Evolutionary conservation across 768 basidiomycete genomes (phyloP).

Genomic region (Hygrocybe punicea): DNA sequence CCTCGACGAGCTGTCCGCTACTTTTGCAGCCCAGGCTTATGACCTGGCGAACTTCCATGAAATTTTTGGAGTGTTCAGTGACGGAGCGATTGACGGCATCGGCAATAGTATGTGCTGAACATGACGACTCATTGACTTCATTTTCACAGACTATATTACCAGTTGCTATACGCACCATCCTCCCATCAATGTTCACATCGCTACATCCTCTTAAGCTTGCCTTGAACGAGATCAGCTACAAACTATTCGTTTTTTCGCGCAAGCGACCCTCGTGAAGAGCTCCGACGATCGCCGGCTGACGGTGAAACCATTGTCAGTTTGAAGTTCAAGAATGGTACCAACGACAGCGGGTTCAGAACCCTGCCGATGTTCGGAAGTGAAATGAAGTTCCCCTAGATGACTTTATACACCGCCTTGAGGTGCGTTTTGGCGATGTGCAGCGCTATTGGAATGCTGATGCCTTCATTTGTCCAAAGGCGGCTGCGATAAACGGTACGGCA

Average conservation of each 20-base stretch:
- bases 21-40: slow-evolving; percentile 51
- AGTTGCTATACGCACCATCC: slow-evolving; percentile 67
- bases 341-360: slow-evolving; percentile 31
- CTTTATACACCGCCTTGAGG: no score
- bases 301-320: slow-evolving; percentile 55
- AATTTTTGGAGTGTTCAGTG: slow-evolving; percentile 63
- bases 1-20: slow-evolving; percentile 41
- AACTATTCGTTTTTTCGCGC: slow-evolving; percentile 28
- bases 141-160: no score
- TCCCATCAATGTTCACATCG: slow-evolving; percentile 16
- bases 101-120: slow-evolving; percentile 52
- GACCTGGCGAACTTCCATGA: slow-evolving; percentile 72
- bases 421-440: neutral
- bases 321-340: slow-evolving; percentile 69
- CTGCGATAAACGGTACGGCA: slow-evolving; percentile 48
- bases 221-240: slow-evolving; percentile 42
- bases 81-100: slow-evolving; percentile 50
- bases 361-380: neutral
- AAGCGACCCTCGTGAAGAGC: slow-evolving; percentile 40
- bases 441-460: no score
- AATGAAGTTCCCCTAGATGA: no score
- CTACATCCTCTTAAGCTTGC: slow-evolving; percentile 36
- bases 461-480: slow-evolving; percentile 32
- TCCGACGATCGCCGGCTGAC: slow-evolving; percentile 46
- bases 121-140: neutral